These are phyloP conservation scores for Luzula sylvatica DNA, from an alignment of 176 grass and related monocot species.

Conservation along the genomic window DNA sequence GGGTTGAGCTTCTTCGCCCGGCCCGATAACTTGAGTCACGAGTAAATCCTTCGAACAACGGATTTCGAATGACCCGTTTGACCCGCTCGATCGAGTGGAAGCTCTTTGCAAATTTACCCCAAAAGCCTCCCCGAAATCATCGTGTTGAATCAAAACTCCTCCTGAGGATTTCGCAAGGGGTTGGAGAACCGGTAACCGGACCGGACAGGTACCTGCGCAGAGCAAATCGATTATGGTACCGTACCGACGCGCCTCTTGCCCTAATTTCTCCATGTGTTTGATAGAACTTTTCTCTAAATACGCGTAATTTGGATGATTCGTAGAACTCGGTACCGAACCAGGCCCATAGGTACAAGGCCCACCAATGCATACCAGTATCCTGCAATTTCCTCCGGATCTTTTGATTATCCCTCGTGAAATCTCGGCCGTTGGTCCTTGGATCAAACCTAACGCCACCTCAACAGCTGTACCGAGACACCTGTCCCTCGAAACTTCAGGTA, in stretches of 20 bases:
- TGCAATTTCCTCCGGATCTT: conserved; percentile 87
- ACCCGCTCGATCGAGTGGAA: conserved; percentile 62
- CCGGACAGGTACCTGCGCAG: conserved; percentile 87
- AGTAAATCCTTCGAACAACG: conserved; percentile 85
- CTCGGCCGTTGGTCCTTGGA: conserved; percentile 74
- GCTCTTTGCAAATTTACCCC: conserved; percentile 96
- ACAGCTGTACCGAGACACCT: conserved; percentile 85
- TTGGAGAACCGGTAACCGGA: conserved; percentile 70
- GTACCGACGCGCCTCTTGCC: conserved; percentile 67
- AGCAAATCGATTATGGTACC: conserved; percentile 76
- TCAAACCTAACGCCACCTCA: conserved; percentile 77
- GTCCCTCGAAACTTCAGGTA: conserved; percentile 74
- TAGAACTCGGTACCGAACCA: conserved; percentile 76
- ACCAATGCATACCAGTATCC: conserved; percentile 78
- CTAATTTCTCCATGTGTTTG: conserved; percentile 83
- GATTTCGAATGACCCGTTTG: conserved; percentile 87
- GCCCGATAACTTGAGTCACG: conserved; percentile 92
- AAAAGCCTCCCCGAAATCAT: conserved; percentile 99
- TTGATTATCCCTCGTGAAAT: conserved; percentile 83
- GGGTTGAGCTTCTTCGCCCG: conserved; percentile 78
- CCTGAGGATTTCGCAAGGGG: conserved; percentile 84
- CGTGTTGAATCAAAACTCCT: conserved; percentile 87
- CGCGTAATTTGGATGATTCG: conserved; percentile 89
- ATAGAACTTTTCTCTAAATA: conserved; percentile 84
- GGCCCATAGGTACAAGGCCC: conserved; percentile 85